These are phyloP conservation scores for Tagetes patula DNA, from an alignment of 129 eudicot species.

Conservation along the genomic window DNA sequence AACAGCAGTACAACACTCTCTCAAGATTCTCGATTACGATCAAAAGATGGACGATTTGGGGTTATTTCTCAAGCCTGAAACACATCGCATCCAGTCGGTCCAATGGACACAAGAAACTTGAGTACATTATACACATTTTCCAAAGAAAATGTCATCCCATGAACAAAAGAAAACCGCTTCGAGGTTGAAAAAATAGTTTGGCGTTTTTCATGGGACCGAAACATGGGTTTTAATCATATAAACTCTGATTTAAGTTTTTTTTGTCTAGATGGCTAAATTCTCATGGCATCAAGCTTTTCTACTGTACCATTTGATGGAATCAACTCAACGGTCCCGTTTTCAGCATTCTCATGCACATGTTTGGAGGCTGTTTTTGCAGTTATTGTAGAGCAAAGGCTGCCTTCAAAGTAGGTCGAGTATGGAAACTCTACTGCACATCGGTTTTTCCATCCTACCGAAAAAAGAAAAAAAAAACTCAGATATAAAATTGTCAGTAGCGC, in stretches of 20 bases:
- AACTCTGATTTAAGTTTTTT: not conserved
- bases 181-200: slow-evolving; percentile 7
- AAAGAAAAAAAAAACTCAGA: not conserved
- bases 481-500: not conserved
- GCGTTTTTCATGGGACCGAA: slow-evolving; percentile 21
- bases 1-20: slow-evolving; percentile 33
- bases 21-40: slow-evolving; percentile 23
- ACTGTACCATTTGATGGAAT: slow-evolving; percentile 59
- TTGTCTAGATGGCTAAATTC: slow-evolving; percentile 52
- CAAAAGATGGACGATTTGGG: not conserved
- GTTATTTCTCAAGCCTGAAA: slow-evolving; percentile 21
- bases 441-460: slow-evolving; percentile 74
- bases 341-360: slow-evolving; percentile 37
- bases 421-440: slow-evolving; percentile 84
- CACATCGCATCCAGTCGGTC: not conserved
- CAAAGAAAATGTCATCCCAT: slow-evolving; percentile 37
- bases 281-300: slow-evolving; percentile 59
- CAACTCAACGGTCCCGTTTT: slow-evolving; percentile 44
- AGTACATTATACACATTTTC: slow-evolving; percentile 56
- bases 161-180: slow-evolving; percentile 22
- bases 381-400: slow-evolving; percentile 57
- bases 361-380: slow-evolving; percentile 26
- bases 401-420: slow-evolving; percentile 79
- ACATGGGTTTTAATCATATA: slow-evolving; percentile 17
- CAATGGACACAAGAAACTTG: slow-evolving; percentile 9